Evolutionary conservation across 306 rosid genomes (phyloP).

Genomic region (Lithocarpus polystachyus): DNA sequence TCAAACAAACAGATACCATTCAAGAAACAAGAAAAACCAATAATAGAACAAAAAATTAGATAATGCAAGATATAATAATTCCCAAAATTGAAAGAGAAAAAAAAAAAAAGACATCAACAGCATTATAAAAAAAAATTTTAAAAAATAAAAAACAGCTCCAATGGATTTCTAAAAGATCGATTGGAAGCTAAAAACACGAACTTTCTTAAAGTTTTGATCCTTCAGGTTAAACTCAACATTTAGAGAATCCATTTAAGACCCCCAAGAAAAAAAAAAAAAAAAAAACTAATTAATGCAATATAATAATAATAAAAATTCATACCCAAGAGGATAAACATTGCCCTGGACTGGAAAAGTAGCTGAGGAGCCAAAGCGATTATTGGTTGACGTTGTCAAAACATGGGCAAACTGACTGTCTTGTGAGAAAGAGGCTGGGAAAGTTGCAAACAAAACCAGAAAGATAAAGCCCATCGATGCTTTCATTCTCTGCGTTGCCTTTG

Average conservation of each 20-base stretch:
- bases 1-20: not conserved
- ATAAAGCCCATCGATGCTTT: constrained; percentile 15
- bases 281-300: not conserved
- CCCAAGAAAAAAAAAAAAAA: not conserved
- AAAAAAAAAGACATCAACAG: not conserved
- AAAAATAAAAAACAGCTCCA: too few relatives aligned
- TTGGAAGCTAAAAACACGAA: too few relatives aligned
- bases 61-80: not conserved
- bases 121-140: not conserved
- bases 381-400: not conserved
- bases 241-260: too few relatives aligned
- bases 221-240: too few relatives aligned
- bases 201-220: too few relatives aligned
- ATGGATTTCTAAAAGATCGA: too few relatives aligned
- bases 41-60: not conserved
- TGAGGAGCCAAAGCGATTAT: constrained; percentile 21
- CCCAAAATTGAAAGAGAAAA: not conserved
- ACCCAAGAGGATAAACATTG: constrained; percentile 86
- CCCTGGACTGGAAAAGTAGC: constrained; percentile 45
- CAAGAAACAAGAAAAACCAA: not conserved
- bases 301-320: constrained; percentile 16
- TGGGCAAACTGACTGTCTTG: constrained; percentile 17
- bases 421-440: constrained; percentile 35
- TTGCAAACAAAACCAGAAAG: constrained; percentile 28
- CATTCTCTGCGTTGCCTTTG: constrained; percentile 3